Evolutionary conservation across 768 basidiomycete species (phyloP).

Genomic region (Collybia mongolica): DNA sequence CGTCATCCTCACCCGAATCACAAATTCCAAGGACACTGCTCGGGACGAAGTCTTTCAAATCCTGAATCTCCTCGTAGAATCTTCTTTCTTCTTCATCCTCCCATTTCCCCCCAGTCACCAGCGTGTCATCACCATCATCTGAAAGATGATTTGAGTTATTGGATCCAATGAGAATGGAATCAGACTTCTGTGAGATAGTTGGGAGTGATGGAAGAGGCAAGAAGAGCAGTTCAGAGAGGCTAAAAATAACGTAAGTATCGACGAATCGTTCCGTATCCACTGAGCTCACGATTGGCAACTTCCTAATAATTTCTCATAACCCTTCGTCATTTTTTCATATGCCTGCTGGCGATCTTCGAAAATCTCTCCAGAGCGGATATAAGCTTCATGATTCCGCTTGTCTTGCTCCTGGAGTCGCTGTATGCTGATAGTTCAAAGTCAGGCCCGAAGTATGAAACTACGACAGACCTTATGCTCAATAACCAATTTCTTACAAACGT

Average conservation of each 20-base stretch:
- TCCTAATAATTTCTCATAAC: conserved; percentile 87
- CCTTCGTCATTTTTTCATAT: conserved; percentile 97
- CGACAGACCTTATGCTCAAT: conserved; percentile 81
- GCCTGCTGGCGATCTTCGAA: conserved; percentile 99
- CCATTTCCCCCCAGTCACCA: conserved; percentile 81
- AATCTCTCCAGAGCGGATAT: conserved; percentile 98
- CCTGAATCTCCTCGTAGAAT: conserved; percentile 92
- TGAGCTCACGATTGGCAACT: conserved; percentile 80
- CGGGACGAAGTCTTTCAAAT: conserved; percentile 90
- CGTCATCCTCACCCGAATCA: conserved; percentile 33
- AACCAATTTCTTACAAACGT: conserved; percentile 85
- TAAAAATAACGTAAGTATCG: conserved; percentile 26
- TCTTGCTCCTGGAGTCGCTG: conserved; percentile 97
- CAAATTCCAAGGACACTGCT: conserved; percentile 81
- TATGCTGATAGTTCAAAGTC: conserved; percentile 2
- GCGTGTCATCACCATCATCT: conserved; percentile 55
- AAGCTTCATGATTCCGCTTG: conserved; percentile 95
- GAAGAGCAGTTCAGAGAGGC: conserved; percentile 89
- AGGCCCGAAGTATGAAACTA: not conserved
- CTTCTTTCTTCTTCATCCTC: conserved; percentile 95
- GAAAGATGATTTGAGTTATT: conserved; percentile 30
- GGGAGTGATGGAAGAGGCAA: conserved; percentile 83
- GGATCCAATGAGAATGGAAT: conserved; percentile 77
- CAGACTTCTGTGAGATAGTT: conserved; percentile 74
- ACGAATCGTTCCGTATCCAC: not conserved